Percentiles rank a stretch among this genome's conserved stretches.
phyloP scores from a whole-genome alignment of 2,329 filamentous ascomycete species.

The Claviceps purpurea region DNA sequence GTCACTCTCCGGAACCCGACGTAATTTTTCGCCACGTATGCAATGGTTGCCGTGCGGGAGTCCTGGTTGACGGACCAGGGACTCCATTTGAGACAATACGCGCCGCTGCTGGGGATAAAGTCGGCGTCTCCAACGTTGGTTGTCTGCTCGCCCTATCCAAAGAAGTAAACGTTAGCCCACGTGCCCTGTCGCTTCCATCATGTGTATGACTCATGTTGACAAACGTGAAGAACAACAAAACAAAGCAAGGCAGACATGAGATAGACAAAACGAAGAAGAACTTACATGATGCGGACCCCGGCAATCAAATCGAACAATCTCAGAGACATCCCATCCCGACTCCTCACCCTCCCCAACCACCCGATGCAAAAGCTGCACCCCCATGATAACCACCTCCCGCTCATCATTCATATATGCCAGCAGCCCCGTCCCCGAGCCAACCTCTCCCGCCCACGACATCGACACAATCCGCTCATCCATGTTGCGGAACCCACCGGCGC shows the following conservation, averaged over 20 bases:
- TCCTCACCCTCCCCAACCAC: constrained; percentile 15
- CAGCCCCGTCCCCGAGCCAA: constrained; percentile 27
- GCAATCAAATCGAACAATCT: constrained; percentile 35
- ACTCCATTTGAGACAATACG: constrained; percentile 40
- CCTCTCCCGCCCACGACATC: constrained; percentile 39
- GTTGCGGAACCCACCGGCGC: constrained; percentile 17
- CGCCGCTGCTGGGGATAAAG: constrained; percentile 32
- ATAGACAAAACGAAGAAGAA: not conserved
- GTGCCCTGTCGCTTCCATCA: no score
- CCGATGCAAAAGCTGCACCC: constrained; percentile 26
- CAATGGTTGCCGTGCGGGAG: constrained; percentile 29
- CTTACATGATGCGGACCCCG: constrained; percentile 28
- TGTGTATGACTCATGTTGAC: no score
- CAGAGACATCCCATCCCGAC: constrained; percentile 34
- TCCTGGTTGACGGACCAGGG: constrained; percentile 31
- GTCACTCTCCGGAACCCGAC: constrained; percentile 41
- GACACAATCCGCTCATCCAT: constrained; percentile 34
- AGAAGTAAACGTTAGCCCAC: not conserved
- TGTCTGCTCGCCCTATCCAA: constrained; percentile 9
- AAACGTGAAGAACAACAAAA: not conserved
- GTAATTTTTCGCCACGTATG: constrained; percentile 37
- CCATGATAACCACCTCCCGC: constrained; percentile 36
- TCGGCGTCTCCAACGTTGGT: constrained; percentile 30
- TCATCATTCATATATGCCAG: constrained; percentile 39
- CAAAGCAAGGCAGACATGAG: not conserved